phyloP scores from a whole-genome alignment of 2,329 filamentous ascomycete species.

The Xylariaceae sp. region DNA sequence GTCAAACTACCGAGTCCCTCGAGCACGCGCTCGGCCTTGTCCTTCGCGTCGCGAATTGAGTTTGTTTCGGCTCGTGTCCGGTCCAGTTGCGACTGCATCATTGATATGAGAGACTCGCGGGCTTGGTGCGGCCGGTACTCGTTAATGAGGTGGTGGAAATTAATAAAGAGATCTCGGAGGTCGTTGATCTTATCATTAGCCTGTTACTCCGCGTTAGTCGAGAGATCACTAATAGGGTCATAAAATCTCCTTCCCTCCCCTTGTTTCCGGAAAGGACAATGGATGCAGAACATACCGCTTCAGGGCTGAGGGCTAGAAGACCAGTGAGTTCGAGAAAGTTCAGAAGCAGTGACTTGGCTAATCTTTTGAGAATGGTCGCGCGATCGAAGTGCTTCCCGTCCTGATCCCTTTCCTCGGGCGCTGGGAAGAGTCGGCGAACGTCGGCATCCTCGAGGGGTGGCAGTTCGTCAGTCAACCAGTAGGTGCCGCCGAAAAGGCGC shows the following conservation, averaged over 20 bases:
- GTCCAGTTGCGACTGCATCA: constrained; percentile 58
- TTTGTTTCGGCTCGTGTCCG: constrained; percentile 61
- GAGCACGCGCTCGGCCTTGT: constrained; percentile 68
- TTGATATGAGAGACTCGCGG: constrained; percentile 65
- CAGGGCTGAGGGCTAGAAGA: constrained; percentile 60
- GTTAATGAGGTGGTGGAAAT: constrained; percentile 90
- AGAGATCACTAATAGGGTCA: not conserved
- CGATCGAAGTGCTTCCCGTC: constrained; percentile 56
- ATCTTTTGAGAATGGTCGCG: constrained; percentile 63
- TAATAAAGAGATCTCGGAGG: constrained; percentile 76
- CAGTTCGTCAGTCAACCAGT: constrained; percentile 18
- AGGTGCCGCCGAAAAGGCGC: constrained; percentile 32
- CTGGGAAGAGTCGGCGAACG: constrained; percentile 54
- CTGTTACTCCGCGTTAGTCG: constrained; percentile 30
- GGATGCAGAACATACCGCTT: constrained; percentile 35
- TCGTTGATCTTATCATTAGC: constrained; percentile 70
- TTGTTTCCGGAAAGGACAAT: no score
- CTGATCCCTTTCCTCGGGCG: constrained; percentile 39
- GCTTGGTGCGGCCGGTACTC: constrained; percentile 68
- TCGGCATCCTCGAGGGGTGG: constrained; percentile 65
- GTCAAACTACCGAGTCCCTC: constrained; percentile 58
- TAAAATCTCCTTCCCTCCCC: not conserved
- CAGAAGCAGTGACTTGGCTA: constrained; percentile 78
- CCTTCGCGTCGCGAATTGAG: constrained; percentile 66
- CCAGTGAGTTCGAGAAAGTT: constrained; percentile 85